Evolutionary conservation across 345 rosid species (phyloP).

Genomic region (Zanthoxylum bungeanum): DNA sequence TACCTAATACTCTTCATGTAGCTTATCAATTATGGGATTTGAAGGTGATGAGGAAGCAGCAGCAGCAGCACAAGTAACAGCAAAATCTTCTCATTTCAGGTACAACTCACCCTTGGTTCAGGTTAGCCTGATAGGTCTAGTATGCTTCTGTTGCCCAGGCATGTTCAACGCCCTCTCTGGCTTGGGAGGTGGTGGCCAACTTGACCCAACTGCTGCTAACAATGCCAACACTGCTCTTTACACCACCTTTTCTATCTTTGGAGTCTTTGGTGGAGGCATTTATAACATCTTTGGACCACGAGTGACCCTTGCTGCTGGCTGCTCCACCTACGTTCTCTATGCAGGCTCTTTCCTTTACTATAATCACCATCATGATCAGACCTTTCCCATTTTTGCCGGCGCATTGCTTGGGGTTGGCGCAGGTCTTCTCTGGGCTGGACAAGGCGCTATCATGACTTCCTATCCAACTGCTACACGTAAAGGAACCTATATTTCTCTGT

Average conservation of each 20-base stretch:
- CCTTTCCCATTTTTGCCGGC: conserved; percentile 52
- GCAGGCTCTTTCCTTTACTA: conserved; percentile 64
- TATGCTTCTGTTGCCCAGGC: conserved; percentile 76
- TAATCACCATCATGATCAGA: conserved; percentile 49
- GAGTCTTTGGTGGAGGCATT: conserved; percentile 62
- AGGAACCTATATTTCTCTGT: conserved; percentile 54
- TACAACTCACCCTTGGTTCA: conserved; percentile 61
- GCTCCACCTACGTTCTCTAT: conserved; percentile 57
- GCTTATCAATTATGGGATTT: conserved; percentile 26
- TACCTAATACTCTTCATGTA: neutral
- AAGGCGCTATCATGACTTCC: conserved; percentile 74
- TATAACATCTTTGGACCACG: conserved; percentile 67
- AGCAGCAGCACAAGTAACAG: conserved; percentile 3
- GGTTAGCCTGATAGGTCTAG: conserved; percentile 53
- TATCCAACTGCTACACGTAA: conserved; percentile 55
- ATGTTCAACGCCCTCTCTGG: conserved; percentile 72
- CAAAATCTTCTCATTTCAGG: conserved; percentile 29
- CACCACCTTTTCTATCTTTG: conserved; percentile 55
- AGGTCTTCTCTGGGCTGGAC: conserved; percentile 65
- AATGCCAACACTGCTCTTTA: conserved; percentile 75
- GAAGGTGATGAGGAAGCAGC: conserved; percentile 26
- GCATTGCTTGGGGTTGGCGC: conserved; percentile 57
- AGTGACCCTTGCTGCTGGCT: conserved; percentile 48
- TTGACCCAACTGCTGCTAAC: conserved; percentile 47
- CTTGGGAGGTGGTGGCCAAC: conserved; percentile 73